Base-by-base conservation (phyloP, 352 stramenopile genomes). In the Globisporangium nagaii region DNA sequence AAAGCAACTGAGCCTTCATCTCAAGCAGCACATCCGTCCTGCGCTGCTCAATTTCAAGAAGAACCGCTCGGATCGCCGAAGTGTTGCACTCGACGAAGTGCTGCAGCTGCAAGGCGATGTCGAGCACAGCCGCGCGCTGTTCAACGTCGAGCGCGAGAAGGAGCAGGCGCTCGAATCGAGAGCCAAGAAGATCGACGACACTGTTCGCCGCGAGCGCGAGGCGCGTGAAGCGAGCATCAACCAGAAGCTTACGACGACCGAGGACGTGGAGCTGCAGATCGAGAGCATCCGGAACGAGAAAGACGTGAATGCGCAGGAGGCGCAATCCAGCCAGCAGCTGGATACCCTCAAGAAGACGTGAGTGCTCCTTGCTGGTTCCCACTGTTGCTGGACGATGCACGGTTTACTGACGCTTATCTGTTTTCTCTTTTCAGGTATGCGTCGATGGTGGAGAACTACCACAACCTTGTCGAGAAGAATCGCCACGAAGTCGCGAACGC, bases 201-300 rank as follows among this genome's bases (percentile, higher is more conserved):
- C 71, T 15, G 68, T 90, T 31, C 65, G 56, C 10, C 68, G 67
- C 37, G 79, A 90, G 35, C 76, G 78, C 45, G 70, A 86, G 43
- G 61, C 67, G 24, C 58, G 65, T 17, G 74, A 76, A 37, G 56
- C 62, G 19, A 67, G 47, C 25, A 73, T 84, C 32, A 58, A 58
- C 32, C 68, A 81, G 36, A 87, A 88, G 35, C 34, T 69, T 2
- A 46, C 60, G 1, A 76, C 70, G 36, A 80, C 69, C 2, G 79
- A 87, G 72, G 79, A 90, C 46, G 65, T 92, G 24, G 82, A 90
- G 62, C 58, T 84, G 11, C 70, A 83, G 56, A 89, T 90, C 36
- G 74, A 77, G 39, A 74, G 68, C 24, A 90, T 89, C 30, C 58
- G 72, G 8, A 88, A 88, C 44, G 74, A 82, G 32, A 56, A 74